phyloP scores from a whole-genome alignment of 2,329 filamentous ascomycete genomes.

The Pseudogymnoascus sp. region DNA sequence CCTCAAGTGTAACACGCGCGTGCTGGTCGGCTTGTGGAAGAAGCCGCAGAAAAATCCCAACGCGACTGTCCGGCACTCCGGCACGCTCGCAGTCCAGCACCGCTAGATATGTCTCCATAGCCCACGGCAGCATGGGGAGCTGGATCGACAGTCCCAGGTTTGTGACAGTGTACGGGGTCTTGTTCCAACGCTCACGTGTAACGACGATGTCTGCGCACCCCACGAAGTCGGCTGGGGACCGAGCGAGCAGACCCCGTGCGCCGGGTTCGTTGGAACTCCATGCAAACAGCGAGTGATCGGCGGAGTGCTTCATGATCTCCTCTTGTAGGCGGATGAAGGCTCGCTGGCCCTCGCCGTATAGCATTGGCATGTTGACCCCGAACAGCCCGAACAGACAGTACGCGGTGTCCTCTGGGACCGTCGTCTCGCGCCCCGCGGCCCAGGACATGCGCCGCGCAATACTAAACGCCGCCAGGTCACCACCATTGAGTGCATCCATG shows the following conservation, averaged over 20 bases:
- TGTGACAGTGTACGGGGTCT: slow-evolving; percentile 18
- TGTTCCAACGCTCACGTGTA: slow-evolving; percentile 4
- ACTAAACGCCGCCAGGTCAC: slow-evolving; percentile 22
- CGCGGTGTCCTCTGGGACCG: slow-evolving; percentile 25
- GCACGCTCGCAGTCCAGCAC: slow-evolving; percentile 19
- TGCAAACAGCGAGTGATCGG: slow-evolving; percentile 34
- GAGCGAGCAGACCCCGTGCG: slow-evolving; percentile 16
- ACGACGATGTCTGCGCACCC: slow-evolving; percentile 1
- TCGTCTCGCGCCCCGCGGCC: slow-evolving; percentile 25
- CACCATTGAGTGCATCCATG: slow-evolving; percentile 20
- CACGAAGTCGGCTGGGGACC: slow-evolving; percentile 13
- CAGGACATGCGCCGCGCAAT: slow-evolving; percentile 28
- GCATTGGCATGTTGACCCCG: slow-evolving; percentile 32
- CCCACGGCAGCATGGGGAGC: slow-evolving; percentile 20
- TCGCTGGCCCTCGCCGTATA: slow-evolving; percentile 28
- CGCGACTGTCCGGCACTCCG: background rate
- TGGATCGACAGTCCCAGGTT: slow-evolving; percentile 22
- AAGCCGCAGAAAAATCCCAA: slow-evolving; percentile 16
- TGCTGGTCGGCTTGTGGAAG: slow-evolving; percentile 13
- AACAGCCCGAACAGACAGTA: slow-evolving; percentile 31
- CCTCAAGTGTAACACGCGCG: slow-evolving; percentile 6
- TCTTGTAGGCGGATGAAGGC: slow-evolving; percentile 29
- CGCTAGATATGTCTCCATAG: slow-evolving; percentile 22
- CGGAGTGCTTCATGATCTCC: slow-evolving; percentile 28
- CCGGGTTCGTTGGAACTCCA: slow-evolving; percentile 19